Conservation (phyloP, 1,139 yeast species). For the Debaryomyces udenii region DNA sequence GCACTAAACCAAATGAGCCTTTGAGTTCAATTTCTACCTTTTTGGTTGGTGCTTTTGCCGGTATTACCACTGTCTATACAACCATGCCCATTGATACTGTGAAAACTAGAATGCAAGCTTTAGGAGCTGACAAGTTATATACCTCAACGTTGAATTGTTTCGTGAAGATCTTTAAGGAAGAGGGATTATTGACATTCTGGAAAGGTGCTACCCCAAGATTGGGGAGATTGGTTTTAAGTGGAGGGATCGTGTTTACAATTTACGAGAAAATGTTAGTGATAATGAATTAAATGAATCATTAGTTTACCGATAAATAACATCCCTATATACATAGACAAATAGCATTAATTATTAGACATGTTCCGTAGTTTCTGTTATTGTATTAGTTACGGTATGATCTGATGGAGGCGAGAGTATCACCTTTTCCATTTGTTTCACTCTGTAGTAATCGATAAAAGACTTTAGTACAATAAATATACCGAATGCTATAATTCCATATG, state of each 20-base stretch:
- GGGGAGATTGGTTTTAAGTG: conserved; percentile 88
- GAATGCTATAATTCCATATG: conserved; percentile 63
- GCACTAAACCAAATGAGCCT: conserved; percentile 69
- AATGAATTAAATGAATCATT: conserved; percentile 27
- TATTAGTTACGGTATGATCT: conserved; percentile 11
- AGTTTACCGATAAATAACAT: conserved; percentile 2
- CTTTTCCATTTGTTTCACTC: conserved; percentile 77
- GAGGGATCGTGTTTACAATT: conserved; percentile 94
- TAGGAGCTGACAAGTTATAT: conserved; percentile 75
- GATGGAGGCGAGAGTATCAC: conserved; percentile 54
- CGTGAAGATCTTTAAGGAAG: conserved; percentile 74
- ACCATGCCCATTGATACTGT: conserved; percentile 99
- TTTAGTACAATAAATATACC: conserved; percentile 70
- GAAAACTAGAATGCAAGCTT: conserved; percentile 95
- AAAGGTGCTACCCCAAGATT: conserved; percentile 97
- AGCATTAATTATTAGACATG: too few species aligned
- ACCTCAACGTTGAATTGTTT: conserved; percentile 82
- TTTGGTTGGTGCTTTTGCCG: conserved; percentile 90
- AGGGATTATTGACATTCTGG: conserved; percentile 94
- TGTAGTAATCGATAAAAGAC: conserved; percentile 68
- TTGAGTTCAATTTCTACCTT: conserved; percentile 80
- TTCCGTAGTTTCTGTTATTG: conserved; percentile 12
- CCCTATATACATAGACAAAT: conserved; percentile 4
- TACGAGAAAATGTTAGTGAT: conserved; percentile 83
- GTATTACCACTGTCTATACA: conserved; percentile 88